These are phyloP conservation scores for Kwoniella mangroviensis DNA, from an alignment of 768 basidiomycete species.

Conservation along the genomic window DNA sequence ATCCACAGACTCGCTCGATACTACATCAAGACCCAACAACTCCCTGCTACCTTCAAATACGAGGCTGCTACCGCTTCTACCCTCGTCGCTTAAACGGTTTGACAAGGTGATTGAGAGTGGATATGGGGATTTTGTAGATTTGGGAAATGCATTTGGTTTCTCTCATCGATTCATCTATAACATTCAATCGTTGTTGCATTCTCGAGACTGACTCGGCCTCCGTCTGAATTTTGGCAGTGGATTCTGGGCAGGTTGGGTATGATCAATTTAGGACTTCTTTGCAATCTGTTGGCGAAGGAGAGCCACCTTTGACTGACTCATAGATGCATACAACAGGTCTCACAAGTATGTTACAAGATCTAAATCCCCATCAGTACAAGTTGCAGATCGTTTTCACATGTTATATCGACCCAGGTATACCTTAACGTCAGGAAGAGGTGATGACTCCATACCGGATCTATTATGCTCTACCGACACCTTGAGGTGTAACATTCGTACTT, in stretches of 20 bases:
- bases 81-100: conserved; percentile 54
- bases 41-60: conserved; percentile 98
- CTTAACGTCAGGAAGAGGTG: no score
- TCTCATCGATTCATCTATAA: conserved; percentile 13
- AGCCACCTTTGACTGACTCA: background rate
- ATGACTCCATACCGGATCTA: background rate
- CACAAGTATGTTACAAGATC: background rate
- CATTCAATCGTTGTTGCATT: background rate
- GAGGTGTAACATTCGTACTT: conserved; percentile 25
- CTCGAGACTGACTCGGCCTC: no score
- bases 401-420: no score
- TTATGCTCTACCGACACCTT: conserved; percentile 18
- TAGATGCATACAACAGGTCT: conserved; percentile 17
- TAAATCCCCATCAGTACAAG: background rate
- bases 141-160: background rate
- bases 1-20: conserved; percentile 97
- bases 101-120: background rate
- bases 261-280: no score
- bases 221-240: no score
- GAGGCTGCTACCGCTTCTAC: conserved; percentile 92
- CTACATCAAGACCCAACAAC: conserved; percentile 98
- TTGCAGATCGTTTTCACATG: no score
- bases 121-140: conserved; percentile 1
- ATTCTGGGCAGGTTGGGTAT: no score
- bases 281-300: no score